These are phyloP conservation scores for Calycina marina DNA, from an alignment of 2,329 filamentous ascomycete genomes.

Conservation along the genomic window DNA sequence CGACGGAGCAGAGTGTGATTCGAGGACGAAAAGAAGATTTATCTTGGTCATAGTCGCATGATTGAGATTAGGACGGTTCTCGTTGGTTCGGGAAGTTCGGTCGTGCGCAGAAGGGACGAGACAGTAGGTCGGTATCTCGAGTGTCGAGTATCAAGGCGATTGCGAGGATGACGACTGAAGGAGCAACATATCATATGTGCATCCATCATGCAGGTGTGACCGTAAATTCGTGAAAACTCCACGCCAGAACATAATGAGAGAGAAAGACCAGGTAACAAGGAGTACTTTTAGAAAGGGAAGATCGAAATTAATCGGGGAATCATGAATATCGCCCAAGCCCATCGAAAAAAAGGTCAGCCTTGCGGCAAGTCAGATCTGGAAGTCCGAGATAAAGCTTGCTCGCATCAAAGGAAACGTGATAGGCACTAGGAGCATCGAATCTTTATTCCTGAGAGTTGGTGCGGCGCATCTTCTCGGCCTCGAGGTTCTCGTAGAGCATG, in stretches of 20 bases:
- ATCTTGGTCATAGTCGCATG: slow-evolving; percentile 23
- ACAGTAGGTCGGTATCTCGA: slow-evolving; percentile 24
- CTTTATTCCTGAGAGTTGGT: slow-evolving; percentile 44
- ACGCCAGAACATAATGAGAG: slow-evolving; percentile 19
- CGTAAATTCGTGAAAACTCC: slow-evolving; percentile 26
- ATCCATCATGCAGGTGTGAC: slow-evolving; percentile 21
- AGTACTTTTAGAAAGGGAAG: slow-evolving; percentile 23
- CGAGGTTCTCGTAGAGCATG: slow-evolving; percentile 94
- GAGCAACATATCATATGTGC: slow-evolving; percentile 14
- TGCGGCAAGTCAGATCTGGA: slow-evolving; percentile 48
- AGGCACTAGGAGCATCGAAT: slow-evolving; percentile 7
- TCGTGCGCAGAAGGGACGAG: slow-evolving; percentile 22
- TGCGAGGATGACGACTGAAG: slow-evolving; percentile 19
- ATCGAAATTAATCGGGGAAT: slow-evolving; percentile 18
- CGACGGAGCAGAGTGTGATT: slow-evolving; percentile 9
- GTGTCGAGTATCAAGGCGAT: slow-evolving; percentile 22
- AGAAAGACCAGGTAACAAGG: slow-evolving; percentile 21
- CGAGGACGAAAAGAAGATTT: slow-evolving; percentile 17
- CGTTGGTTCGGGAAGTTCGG: slow-evolving; percentile 22
- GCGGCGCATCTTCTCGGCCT: slow-evolving; percentile 97
- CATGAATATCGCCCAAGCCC: slow-evolving; percentile 25
- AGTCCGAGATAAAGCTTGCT: slow-evolving; percentile 30
- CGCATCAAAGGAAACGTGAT: slow-evolving; percentile 35
- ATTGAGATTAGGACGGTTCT: slow-evolving; percentile 26
- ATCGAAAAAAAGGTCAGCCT: slow-evolving; percentile 40